These are phyloP conservation scores for Davidsoniella virescens DNA, from an alignment of 2,329 filamentous ascomycete species.

Conservation along the genomic window DNA sequence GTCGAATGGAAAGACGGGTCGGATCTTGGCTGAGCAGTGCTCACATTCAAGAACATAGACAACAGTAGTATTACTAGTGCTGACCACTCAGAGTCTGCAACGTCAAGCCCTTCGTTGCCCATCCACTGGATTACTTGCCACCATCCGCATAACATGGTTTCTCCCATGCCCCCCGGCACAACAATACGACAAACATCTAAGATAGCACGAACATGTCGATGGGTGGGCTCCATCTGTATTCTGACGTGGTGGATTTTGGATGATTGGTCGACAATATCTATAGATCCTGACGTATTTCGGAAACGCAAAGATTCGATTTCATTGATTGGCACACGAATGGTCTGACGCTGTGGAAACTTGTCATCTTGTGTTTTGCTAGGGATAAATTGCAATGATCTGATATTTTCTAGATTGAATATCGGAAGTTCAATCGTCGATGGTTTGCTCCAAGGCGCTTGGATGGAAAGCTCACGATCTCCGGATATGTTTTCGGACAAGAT, in stretches of 20 bases:
- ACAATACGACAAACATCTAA: conserved; percentile 48
- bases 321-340: conserved; percentile 30
- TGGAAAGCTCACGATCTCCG: conserved; percentile 48
- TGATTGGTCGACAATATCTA: conserved; percentile 50
- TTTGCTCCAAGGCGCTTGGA: conserved; percentile 61
- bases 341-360: conserved; percentile 27
- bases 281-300: conserved; percentile 38
- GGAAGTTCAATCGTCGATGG: conserved; percentile 52
- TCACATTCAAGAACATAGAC: conserved; percentile 43
- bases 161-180: conserved; percentile 40
- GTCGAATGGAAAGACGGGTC: not conserved
- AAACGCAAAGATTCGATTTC: conserved; percentile 41
- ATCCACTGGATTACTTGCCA: conserved; percentile 62
- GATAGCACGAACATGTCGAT: conserved; percentile 42
- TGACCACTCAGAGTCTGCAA: conserved; percentile 50
- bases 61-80: conserved; percentile 48
- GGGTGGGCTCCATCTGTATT: conserved; percentile 49
- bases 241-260: conserved; percentile 42
- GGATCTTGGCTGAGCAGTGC: conserved; percentile 21
- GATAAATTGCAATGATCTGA: conserved; percentile 40
- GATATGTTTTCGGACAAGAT: conserved; percentile 50
- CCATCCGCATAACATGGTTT: conserved; percentile 51
- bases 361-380: conserved; percentile 38
- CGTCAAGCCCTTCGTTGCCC: conserved; percentile 27
- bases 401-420: conserved; percentile 40